Base-by-base conservation (phyloP, 768 basidiomycete genomes). In the Hygrophoropsis aurantiaca region DNA sequence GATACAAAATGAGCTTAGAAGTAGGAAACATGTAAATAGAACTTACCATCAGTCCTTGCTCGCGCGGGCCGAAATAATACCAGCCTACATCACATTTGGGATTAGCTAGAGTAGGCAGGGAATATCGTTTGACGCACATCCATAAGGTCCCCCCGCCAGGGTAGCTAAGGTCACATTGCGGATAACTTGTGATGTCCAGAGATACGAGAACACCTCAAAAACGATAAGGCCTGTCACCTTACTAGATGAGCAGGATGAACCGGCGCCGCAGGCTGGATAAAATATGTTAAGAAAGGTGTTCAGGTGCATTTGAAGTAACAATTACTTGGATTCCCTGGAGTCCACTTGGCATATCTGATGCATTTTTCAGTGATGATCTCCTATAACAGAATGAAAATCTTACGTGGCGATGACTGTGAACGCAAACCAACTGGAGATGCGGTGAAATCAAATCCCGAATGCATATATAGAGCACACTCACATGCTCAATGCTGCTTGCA, bases 171-270 rank as follows among this genome's bases (percentile, higher is more conserved):
- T 77, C 33, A 92, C 81, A 54, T 91, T 91, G 25, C 79, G 82
- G 41, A 89, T 80, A 35, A 90, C 87, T 66, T 90, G 87, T 0
- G 85, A 88, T 15, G 82, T 85, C 91, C 90, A 93, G 18, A 90
- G 72, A 70, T 83, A 93, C n/a, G 85, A 84, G 63, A 92, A 91
- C 1, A 84, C 81, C 50, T 81, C 79, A 57, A 79, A 93, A 64
- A 91, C 81, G 44, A 90, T 75, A 11, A 92, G 69, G 3, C 91
- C 90, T 1, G 87, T 78, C 36, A 92, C 89, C 60, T 81, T 91
- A 11, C 76, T 77, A 10, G 79, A 81, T 1, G 88, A 90, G 60
- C 88, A 91, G 3, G 72, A 71, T 0, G 73, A 72, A 9, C 67
- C 70, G 6, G 71, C 59, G 9, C 53, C 67, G 58, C 84, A 85